Conservation (phyloP, 192 early-diverging fungal species). For the Backusella tuberculispora region DNA sequence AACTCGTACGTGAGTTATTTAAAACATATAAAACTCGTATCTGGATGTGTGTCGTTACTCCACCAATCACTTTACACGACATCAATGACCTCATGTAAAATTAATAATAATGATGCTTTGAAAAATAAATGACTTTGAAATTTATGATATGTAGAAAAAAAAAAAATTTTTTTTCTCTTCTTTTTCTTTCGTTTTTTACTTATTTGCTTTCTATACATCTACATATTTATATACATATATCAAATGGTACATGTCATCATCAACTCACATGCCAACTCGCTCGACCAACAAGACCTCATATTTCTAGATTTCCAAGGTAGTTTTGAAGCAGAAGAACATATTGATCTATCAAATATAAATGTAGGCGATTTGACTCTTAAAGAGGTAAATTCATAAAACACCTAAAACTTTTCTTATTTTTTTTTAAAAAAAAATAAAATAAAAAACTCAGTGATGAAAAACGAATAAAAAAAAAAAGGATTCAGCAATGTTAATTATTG, state of each 20-base stretch:
- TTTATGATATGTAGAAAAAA: background rate
- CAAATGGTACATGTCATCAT: conserved; percentile 15
- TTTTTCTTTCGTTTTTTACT: background rate
- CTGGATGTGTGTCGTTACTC: conserved; percentile 72
- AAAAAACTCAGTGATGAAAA: background rate
- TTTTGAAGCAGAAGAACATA: conserved; percentile 12
- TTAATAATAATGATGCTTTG: background rate
- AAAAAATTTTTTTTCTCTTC: conserved; percentile 1
- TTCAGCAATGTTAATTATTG: conserved; percentile 31
- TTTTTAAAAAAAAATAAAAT: background rate
- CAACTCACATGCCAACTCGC: background rate
- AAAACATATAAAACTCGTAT: conserved; percentile 98
- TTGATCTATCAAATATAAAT: conserved; percentile 17
- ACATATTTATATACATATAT: background rate
- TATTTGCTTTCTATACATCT: background rate
- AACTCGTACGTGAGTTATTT: conserved; percentile 94
- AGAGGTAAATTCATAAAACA: conserved; percentile 17
- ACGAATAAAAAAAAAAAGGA: conserved; percentile 9
- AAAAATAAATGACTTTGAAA: conserved; percentile 1
- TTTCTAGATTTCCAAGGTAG: conserved; percentile 41
- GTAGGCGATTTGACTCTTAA: conserved; percentile 34
- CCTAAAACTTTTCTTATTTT: too few relatives aligned
- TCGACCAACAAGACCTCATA: conserved; percentile 23
- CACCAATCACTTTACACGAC: conserved; percentile 6
- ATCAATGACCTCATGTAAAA: background rate